These are phyloP conservation scores for Racocetra persica DNA, from an alignment of 371 early-diverging fungal genomes.

Conservation along the genomic window DNA sequence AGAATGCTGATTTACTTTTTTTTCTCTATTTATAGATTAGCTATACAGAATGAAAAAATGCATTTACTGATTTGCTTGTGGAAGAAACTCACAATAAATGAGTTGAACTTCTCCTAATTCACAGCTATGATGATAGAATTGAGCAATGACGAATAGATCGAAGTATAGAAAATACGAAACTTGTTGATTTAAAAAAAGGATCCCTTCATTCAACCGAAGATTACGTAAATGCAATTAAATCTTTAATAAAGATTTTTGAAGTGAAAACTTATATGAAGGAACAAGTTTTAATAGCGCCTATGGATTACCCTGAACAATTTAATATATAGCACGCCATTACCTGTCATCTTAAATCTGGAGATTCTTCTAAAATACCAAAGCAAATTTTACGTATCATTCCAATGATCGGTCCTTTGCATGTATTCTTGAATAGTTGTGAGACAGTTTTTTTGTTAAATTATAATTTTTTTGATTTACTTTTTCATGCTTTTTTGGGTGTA, in stretches of 20 bases:
- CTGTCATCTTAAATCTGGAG: neutral
- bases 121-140: neutral
- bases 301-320: neutral
- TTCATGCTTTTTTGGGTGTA: no score
- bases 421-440: no score
- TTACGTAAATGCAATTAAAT: neutral
- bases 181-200: conserved; percentile 1
- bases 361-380: neutral
- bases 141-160: neutral
- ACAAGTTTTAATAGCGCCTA: neutral
- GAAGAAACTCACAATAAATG: conserved; percentile 5
- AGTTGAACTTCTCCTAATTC: neutral
- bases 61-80: neutral
- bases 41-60: neutral
- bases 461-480: no score
- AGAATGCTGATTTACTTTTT: neutral
- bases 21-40: neutral
- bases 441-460: no score
- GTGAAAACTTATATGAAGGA: neutral
- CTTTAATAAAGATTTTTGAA: neutral
- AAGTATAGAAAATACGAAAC: neutral
- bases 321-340: neutral
- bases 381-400: neutral
- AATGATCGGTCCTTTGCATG: conserved; percentile 16
- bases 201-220: neutral